Percentiles rank a stretch among this genome's conserved stretches.
These are phyloP conservation scores for Saccharomycopsis malanga DNA, from an alignment of 805 yeast species.

Conservation along the genomic window DNA sequence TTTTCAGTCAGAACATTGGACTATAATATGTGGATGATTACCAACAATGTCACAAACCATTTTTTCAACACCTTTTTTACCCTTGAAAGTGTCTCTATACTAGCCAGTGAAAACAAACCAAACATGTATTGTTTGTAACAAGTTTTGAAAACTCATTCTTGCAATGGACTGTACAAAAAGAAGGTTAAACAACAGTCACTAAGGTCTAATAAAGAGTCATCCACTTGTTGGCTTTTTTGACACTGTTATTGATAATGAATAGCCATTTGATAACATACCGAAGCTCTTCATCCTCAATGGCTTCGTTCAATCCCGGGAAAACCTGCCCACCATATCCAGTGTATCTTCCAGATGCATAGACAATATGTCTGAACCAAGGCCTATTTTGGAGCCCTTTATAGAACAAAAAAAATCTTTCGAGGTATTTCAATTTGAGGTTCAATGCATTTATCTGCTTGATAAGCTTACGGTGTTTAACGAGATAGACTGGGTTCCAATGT, in stretches of 20 bases:
- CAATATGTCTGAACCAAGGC: conserved; percentile 51
- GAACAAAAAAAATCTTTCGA: conserved; percentile 42
- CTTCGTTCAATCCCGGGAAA: conserved; percentile 49
- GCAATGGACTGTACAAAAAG: too few relatives aligned
- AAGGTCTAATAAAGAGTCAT: conserved; percentile 22
- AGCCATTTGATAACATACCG: conserved; percentile 35
- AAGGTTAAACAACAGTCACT: too few relatives aligned
- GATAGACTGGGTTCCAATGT: conserved; percentile 7
- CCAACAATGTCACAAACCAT: too few relatives aligned
- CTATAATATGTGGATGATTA: too few relatives aligned
- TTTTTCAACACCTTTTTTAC: too few relatives aligned
- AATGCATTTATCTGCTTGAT: conserved; percentile 20
- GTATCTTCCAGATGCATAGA: conserved; percentile 53
- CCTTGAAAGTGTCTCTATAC: too few relatives aligned
- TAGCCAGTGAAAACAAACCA: too few relatives aligned
- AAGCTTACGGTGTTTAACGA: background rate
- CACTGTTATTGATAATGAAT: conserved; percentile 25
- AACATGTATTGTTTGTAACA: too few relatives aligned
- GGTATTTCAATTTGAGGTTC: conserved; percentile 35
- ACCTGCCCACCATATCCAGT: conserved; percentile 57
- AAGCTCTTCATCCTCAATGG: conserved; percentile 42
- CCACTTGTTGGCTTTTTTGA: conserved; percentile 5
- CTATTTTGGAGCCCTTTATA: conserved; percentile 44
- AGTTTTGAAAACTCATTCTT: too few relatives aligned
- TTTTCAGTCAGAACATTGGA: too few relatives aligned